Conservation (phyloP, 2,329 filamentous ascomycete species). For the Fusarium pseudoanthophilum region DNA sequence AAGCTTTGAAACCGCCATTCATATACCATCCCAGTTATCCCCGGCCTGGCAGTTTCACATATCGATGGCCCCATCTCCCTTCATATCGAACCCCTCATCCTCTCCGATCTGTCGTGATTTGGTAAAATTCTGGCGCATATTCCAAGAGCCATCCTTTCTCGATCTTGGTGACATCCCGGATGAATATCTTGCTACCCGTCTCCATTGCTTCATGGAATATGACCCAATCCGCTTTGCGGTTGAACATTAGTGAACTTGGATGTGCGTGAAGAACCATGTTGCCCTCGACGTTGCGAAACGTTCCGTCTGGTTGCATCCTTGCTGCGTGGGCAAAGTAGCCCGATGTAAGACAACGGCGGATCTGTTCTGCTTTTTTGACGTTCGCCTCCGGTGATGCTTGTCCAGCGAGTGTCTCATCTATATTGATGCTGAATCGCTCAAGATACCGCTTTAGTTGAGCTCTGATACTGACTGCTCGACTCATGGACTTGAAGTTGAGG, state of each 20-base stretch:
- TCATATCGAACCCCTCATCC: slow-evolving; percentile 24
- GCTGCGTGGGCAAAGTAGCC: slow-evolving; percentile 96
- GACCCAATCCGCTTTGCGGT: slow-evolving; percentile 95
- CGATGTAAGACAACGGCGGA: slow-evolving; percentile 84
- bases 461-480: slow-evolving; percentile 84
- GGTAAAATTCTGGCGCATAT: slow-evolving; percentile 87
- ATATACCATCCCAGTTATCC: slow-evolving; percentile 23
- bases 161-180: slow-evolving; percentile 91
- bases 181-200: slow-evolving; percentile 87
- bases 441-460: slow-evolving; percentile 88
- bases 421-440: slow-evolving; percentile 81
- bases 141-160: slow-evolving; percentile 93
- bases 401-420: slow-evolving; percentile 69
- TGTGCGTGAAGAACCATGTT: slow-evolving; percentile 84
- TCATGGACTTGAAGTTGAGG: slow-evolving; percentile 87
- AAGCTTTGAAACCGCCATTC: slow-evolving; percentile 35
- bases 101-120: slow-evolving; percentile 57
- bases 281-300: slow-evolving; percentile 85
- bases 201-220: slow-evolving; percentile 95
- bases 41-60: slow-evolving; percentile 37
- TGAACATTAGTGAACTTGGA: slow-evolving; percentile 94
- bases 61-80: slow-evolving; percentile 11
- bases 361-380: slow-evolving; percentile 70
- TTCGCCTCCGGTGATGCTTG: slow-evolving; percentile 47
- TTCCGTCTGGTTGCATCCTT: slow-evolving; percentile 92